Conservation (phyloP, 2,329 filamentous ascomycete genomes). For the Neofusicoccum cordaticola region DNA sequence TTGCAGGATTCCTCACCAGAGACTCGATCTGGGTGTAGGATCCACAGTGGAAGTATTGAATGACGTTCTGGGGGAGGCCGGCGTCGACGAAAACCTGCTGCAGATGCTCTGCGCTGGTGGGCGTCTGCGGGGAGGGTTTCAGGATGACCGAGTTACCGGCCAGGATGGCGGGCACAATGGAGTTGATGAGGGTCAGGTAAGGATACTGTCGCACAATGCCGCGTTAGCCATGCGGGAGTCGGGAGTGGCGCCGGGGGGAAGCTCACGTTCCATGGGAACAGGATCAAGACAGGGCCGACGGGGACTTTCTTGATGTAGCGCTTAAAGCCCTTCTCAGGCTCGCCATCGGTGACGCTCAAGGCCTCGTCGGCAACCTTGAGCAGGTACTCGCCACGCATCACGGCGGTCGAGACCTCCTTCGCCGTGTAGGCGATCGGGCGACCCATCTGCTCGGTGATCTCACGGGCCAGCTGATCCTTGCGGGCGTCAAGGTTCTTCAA, state of each 20-base stretch:
- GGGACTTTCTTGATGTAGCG: constrained; percentile 86
- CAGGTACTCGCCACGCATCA: constrained; percentile 81
- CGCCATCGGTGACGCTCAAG: constrained; percentile 76
- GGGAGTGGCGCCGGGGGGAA: constrained; percentile 22
- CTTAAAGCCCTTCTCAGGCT: constrained; percentile 83
- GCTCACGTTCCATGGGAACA: constrained; percentile 95
- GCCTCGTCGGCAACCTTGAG: constrained; percentile 78
- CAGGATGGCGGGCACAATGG: constrained; percentile 84
- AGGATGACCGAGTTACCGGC: constrained; percentile 88
- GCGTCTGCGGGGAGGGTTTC: constrained; percentile 93
- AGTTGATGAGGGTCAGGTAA: constrained; percentile 90
- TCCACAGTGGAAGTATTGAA: constrained; percentile 91
- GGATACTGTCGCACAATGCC: constrained; percentile 64
- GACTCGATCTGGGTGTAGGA: constrained; percentile 73
- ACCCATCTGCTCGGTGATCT: constrained; percentile 93
- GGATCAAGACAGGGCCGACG: constrained; percentile 79
- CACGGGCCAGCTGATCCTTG: constrained; percentile 76
- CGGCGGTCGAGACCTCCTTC: constrained; percentile 79
- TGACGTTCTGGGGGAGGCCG: constrained; percentile 76
- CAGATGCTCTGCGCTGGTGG: constrained; percentile 84
- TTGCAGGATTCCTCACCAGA: constrained; percentile 71
- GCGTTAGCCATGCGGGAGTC: constrained; percentile 15
- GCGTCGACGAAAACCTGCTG: constrained; percentile 73
- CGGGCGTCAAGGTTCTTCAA: constrained; percentile 67
- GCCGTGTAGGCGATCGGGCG: constrained; percentile 83